Base-by-base conservation (phyloP, 1,284 basidiomycete species). In the Volvariella volvacea region DNA sequence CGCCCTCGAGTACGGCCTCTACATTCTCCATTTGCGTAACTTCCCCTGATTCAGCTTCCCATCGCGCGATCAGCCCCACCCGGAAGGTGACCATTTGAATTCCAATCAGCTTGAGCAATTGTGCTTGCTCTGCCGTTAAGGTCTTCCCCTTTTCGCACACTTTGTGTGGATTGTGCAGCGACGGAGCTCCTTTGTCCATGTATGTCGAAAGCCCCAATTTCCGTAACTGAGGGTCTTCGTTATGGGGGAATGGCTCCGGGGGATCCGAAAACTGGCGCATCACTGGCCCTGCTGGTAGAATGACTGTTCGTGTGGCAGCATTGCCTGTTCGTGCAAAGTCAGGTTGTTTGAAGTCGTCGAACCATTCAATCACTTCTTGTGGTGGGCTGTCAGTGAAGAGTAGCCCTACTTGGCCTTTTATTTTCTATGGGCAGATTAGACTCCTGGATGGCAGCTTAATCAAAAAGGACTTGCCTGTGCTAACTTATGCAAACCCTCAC, bases 261-360 rank as follows among this genome's bases (percentile, higher is more conserved):
- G 83, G 83, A 53, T 83, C 79, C 10, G 84, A 82, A 60, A 86
- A 73, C 45, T 75, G 73, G 58, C 81, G 77, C 76, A 87, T 74
- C 43, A 88, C 74, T 38, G 85, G 80, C 22, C 84, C 83, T 21
- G 70, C 80, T 30, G 92, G 88, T 16, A 99, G 71, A 19, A 76
- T 70, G 45, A 97, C 77, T 0, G 85, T 86, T 50, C 80, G 74
- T 14, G 80, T 75, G 1, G 94, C 92, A 34, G 70, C 63, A 61
- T 91, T 92, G 38, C 93, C 92, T 55, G 88, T 75, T 32, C 96
- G 85, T 21, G 93, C 94, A 65, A 90, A 99, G 65, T 98, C 94
- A 39, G 87, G 79, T 60, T 88, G 88, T 54, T 78, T 71, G 72
- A 93, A 98, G 61, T 90, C 83, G 46, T 80, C 80, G 67, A 98